phyloP scores from a whole-genome alignment of 1,284 basidiomycete genomes.

The Cutaneotrichosporon sp. region DNA sequence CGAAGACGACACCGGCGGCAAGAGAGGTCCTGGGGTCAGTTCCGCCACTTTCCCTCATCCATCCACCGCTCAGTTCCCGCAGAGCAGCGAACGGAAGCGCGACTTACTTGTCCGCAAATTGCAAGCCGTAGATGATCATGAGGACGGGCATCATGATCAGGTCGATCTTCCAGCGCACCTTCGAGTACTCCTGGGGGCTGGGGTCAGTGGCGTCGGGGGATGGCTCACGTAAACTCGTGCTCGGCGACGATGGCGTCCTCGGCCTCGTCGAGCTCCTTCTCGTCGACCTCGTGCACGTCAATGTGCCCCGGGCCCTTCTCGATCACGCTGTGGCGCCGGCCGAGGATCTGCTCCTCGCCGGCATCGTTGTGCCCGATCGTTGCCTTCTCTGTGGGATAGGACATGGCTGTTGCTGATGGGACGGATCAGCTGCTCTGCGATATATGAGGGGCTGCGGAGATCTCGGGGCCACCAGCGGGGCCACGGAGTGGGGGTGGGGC shows the following conservation, averaged over 20 bases:
- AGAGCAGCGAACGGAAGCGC: no score
- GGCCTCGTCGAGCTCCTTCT: slow-evolving; percentile 1
- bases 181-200: slow-evolving; percentile 14
- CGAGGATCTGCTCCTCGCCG: not conserved
- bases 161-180: slow-evolving; percentile 17
- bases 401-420: no score
- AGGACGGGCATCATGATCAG: slow-evolving; percentile 22
- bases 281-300: not conserved
- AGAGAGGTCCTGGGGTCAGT: no score
- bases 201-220: not conserved
- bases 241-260: slow-evolving; percentile 8
- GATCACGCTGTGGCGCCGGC: not conserved
- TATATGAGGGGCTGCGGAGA: no score
- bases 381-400: not conserved
- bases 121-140: slow-evolving; percentile 14
- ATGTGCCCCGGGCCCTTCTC: not conserved
- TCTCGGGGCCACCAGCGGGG: no score
- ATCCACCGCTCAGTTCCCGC: no score
- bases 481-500: no score
- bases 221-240: slow-evolving; percentile 3
- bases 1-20: slow-evolving; percentile 26
- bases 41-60: no score
- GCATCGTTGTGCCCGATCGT: not conserved
- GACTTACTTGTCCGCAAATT: slow-evolving; percentile 14
- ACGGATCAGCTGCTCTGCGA: no score